These are phyloP conservation scores for Irpex rosettiformis DNA, from an alignment of 1,284 basidiomycete genomes.

Conservation along the genomic window DNA sequence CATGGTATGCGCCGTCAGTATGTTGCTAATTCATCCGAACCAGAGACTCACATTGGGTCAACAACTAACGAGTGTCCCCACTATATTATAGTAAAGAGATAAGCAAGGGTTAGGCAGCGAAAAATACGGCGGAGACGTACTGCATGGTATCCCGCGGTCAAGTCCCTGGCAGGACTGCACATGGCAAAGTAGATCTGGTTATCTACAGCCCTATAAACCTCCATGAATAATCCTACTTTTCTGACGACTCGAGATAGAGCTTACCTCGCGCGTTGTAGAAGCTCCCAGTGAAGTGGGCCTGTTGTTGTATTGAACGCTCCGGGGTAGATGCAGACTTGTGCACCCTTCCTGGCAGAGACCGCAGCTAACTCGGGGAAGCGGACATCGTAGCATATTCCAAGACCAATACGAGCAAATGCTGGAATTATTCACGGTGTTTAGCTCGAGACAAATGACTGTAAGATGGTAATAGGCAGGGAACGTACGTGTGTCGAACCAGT, in stretches of 20 bases:
- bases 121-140: conserved; percentile 41
- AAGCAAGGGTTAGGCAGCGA: background rate
- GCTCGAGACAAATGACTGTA: background rate
- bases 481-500: conserved; percentile 86
- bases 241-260: conserved; percentile 9
- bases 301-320: conserved; percentile 90
- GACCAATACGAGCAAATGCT: conserved; percentile 88
- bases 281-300: conserved; percentile 95
- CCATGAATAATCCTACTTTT: background rate
- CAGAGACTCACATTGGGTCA: conserved; percentile 78
- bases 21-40: background rate
- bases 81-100: conserved; percentile 33
- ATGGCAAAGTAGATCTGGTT: conserved; percentile 95
- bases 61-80: conserved; percentile 91
- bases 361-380: conserved; percentile 95
- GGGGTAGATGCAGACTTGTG: conserved; percentile 89
- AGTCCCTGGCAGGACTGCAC: conserved; percentile 92
- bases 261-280: conserved; percentile 84
- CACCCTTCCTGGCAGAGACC: conserved; percentile 88
- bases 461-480: background rate
- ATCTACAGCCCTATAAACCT: conserved; percentile 76
- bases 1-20: background rate
- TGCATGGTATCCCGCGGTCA: conserved; percentile 81
- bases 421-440: background rate
- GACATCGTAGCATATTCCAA: conserved; percentile 91